These are phyloP conservation scores for Alternaria brassicae DNA, from an alignment of 2,329 filamentous ascomycete genomes.

Conservation along the genomic window DNA sequence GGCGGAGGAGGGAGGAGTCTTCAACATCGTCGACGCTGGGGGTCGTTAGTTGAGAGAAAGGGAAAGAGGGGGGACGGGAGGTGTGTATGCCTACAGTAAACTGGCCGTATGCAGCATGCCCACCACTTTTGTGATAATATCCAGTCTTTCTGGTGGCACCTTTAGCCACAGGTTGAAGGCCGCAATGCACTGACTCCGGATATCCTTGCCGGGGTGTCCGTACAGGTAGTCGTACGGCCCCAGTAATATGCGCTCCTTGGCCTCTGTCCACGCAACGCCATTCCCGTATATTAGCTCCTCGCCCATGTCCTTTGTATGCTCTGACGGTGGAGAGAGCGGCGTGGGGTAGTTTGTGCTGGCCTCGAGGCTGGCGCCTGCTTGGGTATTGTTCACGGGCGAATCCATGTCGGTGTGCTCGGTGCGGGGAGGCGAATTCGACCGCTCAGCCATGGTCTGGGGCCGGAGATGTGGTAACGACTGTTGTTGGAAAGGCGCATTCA, in stretches of 20 bases:
- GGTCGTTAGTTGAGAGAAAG: neutral
- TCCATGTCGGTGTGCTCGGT: constrained; percentile 3
- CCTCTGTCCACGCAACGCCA: constrained; percentile 66
- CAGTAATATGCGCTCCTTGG: constrained; percentile 79
- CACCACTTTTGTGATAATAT: constrained; percentile 78
- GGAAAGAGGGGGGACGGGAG: neutral
- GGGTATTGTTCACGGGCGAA: constrained; percentile 7
- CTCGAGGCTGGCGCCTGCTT: constrained; percentile 10
- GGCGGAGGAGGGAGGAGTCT: constrained; percentile 76
- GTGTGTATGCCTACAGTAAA: constrained; percentile 60
- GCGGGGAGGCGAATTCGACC: neutral
- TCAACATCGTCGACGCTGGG: constrained; percentile 79
- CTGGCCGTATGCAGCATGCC: constrained; percentile 88
- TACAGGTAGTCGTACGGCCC: constrained; percentile 84
- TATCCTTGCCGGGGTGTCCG: constrained; percentile 82
- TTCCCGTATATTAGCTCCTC: constrained; percentile 54
- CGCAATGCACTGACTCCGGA: constrained; percentile 78
- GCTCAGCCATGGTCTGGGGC: constrained; percentile 21
- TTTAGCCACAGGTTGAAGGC: constrained; percentile 83
- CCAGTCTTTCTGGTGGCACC: constrained; percentile 72
- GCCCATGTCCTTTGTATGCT: constrained; percentile 38
- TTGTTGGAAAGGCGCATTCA: constrained; percentile 13
- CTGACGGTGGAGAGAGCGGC: constrained; percentile 39
- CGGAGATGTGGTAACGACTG: constrained; percentile 2
- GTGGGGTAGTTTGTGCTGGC: constrained; percentile 36